Base-by-base conservation (phyloP, 2,329 filamentous ascomycete species). In the Penicillium sp. region DNA sequence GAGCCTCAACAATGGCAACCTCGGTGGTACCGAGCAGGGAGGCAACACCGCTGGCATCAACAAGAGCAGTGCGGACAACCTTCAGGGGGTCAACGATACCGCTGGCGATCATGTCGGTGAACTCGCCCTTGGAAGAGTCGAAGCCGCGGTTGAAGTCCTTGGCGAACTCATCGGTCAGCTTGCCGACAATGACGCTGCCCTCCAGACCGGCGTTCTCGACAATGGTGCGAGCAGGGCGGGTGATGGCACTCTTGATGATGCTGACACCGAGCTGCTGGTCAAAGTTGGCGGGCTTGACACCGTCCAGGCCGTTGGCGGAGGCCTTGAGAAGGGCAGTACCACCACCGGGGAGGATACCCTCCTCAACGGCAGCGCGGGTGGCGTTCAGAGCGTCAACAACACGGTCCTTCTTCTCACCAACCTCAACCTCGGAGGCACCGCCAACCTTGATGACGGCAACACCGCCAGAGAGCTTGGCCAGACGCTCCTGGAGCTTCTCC, bases 401-500 rank as follows among this genome's bases (percentile, higher is more conserved):
- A 79, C 95, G 92, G 81, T 99, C 95, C 89, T 99, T 99, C 92
- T 99, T 99, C 89, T 99, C 95, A 71, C 93, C 91, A 61, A 99
- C 95, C 86, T 99, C 95, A 69, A 99, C 94, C 84, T 99, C 95
- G 67, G 94, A 98, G 68, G 93, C 88, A 80, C 95, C 95, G 74
- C 95, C 95, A 67, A 99, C 95, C 88, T 96, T 97, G 87, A 99
- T 98, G 82, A 99, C 95, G 73, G 95, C 95, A 73, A 99, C 95
- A 87, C 95, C 95, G 68, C 95, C 95, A 70, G 95, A 98, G 71
- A 99, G 91, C 89, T 99, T 99, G 73, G 95, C 95, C 65, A 99
- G 91, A 84, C 95, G 95, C 86, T 99, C 95, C 85, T 98, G 95
- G 69, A 99, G 92, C 89, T 99, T 99, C 91, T 99, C 95, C 88